Evolutionary conservation across 1,139 yeast species (phyloP), one percentile per base, ranked within the genome.

Genomic region (Candida sanyaensis): DNA sequence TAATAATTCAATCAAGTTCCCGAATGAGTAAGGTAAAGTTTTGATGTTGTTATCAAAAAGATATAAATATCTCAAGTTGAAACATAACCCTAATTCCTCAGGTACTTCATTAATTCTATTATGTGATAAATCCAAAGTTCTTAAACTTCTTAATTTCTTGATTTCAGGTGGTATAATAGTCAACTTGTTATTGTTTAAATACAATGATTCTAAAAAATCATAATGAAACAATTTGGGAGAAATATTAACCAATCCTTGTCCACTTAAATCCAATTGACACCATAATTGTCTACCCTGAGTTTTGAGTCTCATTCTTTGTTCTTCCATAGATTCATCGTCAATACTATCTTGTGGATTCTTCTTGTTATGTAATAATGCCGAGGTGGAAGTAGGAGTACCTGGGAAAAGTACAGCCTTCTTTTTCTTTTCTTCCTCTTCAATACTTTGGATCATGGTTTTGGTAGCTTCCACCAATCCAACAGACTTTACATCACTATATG

Each of bases 251-350:
- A 93, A 73, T 24, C 96, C 91, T 67, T 93, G 96, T 48, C 97
- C 97, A 56, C 96, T 84, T 55, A 93, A 75, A 70, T 95, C 99
- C 56, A 95, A 75, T 26, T 93, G 95, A 47, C 96, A 88, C 99
- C 99, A 95, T 60, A 88, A 78, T 68, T 92, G 97, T 58, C 80
- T 80, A 28, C 86, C 83, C 47, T 85, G 82, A 42, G 88, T 81
- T 56, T 81, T 86, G 51, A 81, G 80, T 63, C 88, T 82, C 71
- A 83, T 83, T 63, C 85, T 77, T 61, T 90, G 83, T 61, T 86
- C 93, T 55, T 86, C 88, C 64, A 86, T 88, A 51, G 83, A 82
- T 56, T 87, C 90, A 57, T 89, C 90, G 61, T 85, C 92, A 54
- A 88, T 90, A 55, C 65, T 65, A 55, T 68, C 75, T 56, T 70